phyloP scores from a whole-genome alignment of 108 stramenopile genomes.

The Epithemia pelagica region DNA sequence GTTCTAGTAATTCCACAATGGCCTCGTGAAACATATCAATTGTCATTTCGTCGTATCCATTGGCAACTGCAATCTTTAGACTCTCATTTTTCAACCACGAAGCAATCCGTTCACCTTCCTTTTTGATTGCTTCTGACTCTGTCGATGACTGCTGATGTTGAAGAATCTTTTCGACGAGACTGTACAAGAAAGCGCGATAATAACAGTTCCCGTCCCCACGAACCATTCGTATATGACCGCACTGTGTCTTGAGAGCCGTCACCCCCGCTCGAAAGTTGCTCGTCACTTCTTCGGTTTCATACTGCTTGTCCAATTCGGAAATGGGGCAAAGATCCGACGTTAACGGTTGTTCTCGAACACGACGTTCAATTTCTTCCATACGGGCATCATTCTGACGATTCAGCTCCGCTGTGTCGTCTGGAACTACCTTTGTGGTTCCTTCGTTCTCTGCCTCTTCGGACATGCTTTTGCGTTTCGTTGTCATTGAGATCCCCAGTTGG shows the following conservation, averaged over 20 bases:
- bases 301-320: slow-evolving; percentile 25
- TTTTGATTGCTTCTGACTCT: slow-evolving; percentile 4
- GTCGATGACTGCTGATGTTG: slow-evolving; percentile 2
- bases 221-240: slow-evolving; percentile 55
- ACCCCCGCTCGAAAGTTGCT: slow-evolving; percentile 42
- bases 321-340: slow-evolving; percentile 47
- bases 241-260: slow-evolving; percentile 34
- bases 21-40: slow-evolving; percentile 74
- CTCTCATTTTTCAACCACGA: slow-evolving; percentile 22
- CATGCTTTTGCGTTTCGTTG: too few relatives aligned
- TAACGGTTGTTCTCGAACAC: slow-evolving; percentile 52
- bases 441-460: too few relatives aligned
- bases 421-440: too few relatives aligned
- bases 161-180: slow-evolving; percentile 59
- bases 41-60: slow-evolving; percentile 63
- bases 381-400: slow-evolving; percentile 48
- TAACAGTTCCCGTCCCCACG: slow-evolving; percentile 96
- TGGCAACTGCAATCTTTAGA: slow-evolving; percentile 16
- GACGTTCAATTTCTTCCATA: slow-evolving; percentile 52
- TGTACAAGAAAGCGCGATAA: slow-evolving; percentile 86
- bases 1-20: slow-evolving; percentile 50
- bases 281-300: slow-evolving; percentile 8
- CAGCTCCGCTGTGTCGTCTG: slow-evolving; percentile 12
- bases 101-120: slow-evolving; percentile 15
- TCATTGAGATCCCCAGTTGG: too few relatives aligned